Evolutionary conservation across 495 filamentous ascomycete species (phyloP).

Genomic region (Talaromyces adpressus): DNA sequence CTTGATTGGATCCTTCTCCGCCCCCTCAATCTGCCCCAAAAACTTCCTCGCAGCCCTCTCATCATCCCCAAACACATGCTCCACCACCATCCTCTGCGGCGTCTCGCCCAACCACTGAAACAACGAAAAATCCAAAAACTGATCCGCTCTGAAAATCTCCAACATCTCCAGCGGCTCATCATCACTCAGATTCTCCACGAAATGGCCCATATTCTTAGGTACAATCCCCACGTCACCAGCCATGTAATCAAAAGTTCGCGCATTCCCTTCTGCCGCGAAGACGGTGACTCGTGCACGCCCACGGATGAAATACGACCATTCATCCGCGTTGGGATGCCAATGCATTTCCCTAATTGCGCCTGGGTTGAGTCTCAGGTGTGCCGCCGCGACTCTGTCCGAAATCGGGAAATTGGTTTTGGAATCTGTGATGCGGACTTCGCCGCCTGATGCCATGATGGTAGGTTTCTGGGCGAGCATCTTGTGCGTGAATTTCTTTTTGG

Average conservation of each 20-base stretch:
- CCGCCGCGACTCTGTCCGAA: conserved; percentile 57
- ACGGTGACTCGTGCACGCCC: conserved; percentile 47
- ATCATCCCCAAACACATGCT: conserved; percentile 52
- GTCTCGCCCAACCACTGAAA: conserved; percentile 67
- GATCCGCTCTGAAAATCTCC: conserved; percentile 51
- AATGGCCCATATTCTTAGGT: conserved; percentile 55
- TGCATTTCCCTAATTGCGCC: conserved; percentile 55
- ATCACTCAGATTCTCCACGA: conserved; percentile 55
- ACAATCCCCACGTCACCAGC: conserved; percentile 58
- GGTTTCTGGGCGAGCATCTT: conserved; percentile 54
- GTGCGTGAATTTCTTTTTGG: conserved; percentile 53
- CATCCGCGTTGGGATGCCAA: conserved; percentile 52
- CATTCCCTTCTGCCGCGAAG: conserved; percentile 38
- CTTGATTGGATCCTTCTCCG: conserved; percentile 27
- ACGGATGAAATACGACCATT: conserved; percentile 48
- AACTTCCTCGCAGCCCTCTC: conserved; percentile 48
- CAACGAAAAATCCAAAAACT: conserved; percentile 56
- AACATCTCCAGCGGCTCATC: conserved; percentile 51
- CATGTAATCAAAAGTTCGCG: conserved; percentile 27
- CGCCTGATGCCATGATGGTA: conserved; percentile 44
- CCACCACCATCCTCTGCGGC: conserved; percentile 51
- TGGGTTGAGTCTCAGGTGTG: conserved; percentile 50
- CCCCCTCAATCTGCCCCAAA: conserved; percentile 44
- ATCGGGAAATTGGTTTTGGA: conserved; percentile 55
- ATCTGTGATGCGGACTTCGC: conserved; percentile 55